phyloP scores from a whole-genome alignment of 345 rosid species.

The rapeseed (Brassica napus) region Da-Ae NC_063434.1:10704001-10704500 shows the following conservation, averaged over 20 bases:
- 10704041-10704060: slow-evolving; percentile 94
- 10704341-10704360: slow-evolving; percentile 20
- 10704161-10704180: neutral
- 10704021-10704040: slow-evolving; percentile 84
- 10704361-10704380: slow-evolving; percentile 33
- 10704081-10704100: slow-evolving; percentile 92
- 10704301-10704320: slow-evolving; percentile 3
- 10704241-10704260: slow-evolving; percentile 35
- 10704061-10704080: slow-evolving; percentile 87
- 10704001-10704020: slow-evolving; percentile 68
- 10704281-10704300: slow-evolving; percentile 1
- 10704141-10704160: slow-evolving; percentile 13
- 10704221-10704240: slow-evolving; percentile 27
- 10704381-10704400: slow-evolving; percentile 17
- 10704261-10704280: slow-evolving; percentile 11
- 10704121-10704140: slow-evolving; percentile 81
- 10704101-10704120: slow-evolving; percentile 89
- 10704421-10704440: slow-evolving; percentile 7
- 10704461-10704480: slow-evolving; percentile 22
- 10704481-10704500: slow-evolving; percentile 18
- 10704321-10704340: neutral
- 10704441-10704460: slow-evolving; percentile 25
- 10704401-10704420: slow-evolving; percentile 10
- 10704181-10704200: slow-evolving; percentile 6
- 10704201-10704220: slow-evolving; percentile 10